phyloP scores from a whole-genome alignment of 306 rosid species.

The Lagenaria siceraria region DNA sequence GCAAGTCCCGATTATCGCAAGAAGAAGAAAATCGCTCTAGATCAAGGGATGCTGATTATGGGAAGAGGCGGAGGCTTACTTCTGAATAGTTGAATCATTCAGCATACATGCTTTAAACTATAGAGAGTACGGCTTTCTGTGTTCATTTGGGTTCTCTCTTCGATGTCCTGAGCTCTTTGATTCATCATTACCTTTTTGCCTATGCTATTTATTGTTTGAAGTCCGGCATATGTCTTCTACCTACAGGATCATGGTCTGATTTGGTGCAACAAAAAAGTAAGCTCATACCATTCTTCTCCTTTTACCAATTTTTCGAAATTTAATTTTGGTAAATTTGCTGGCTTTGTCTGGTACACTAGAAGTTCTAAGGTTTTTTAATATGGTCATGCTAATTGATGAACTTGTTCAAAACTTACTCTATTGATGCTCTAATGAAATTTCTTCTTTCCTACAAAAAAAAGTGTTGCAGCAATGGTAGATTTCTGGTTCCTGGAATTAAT shows the following conservation, averaged over 20 bases:
- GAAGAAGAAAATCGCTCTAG: conserved; percentile 75
- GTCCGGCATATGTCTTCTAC: not conserved
- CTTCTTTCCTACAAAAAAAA: not conserved
- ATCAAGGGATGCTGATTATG: conserved; percentile 87
- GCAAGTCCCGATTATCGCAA: conserved; percentile 54
- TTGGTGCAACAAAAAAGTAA: not conserved
- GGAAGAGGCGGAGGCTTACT: conserved; percentile 75
- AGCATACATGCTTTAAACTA: conserved; percentile 12
- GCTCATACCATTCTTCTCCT: not conserved
- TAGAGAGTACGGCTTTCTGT: conserved; percentile 20
- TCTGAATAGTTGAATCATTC: conserved; percentile 40
- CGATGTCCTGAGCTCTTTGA: conserved; percentile 25
- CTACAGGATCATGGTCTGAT: not conserved
- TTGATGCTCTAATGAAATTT: not conserved
- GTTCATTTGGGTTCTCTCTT: conserved; percentile 23
- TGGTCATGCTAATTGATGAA: not conserved
- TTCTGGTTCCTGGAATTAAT: not conserved
- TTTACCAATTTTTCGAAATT: not conserved
- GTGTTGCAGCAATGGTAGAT: not conserved
- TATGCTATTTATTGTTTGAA: not conserved
- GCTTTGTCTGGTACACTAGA: not conserved
- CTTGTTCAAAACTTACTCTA: not conserved
- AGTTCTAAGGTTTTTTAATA: not conserved
- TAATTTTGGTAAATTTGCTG: not conserved
- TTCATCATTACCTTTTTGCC: conserved; percentile 15